Percentiles rank a stretch among this genome's conserved stretches.
phyloP scores from a whole-genome alignment of 345 rosid species.

The Firmiana major region DNA sequence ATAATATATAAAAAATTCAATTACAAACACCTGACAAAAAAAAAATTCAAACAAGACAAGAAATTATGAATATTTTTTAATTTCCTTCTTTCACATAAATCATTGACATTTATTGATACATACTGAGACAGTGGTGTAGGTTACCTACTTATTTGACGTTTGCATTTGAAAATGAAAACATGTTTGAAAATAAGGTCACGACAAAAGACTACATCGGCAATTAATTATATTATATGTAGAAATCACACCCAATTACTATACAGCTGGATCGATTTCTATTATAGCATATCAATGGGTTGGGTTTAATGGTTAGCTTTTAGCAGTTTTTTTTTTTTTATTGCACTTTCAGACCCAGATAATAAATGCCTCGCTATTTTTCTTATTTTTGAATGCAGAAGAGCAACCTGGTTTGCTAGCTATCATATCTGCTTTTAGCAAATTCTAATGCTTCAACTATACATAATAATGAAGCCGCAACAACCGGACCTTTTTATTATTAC shows the following conservation, averaged over 20 bases:
- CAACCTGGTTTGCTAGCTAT: not conserved
- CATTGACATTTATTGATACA: too few species aligned
- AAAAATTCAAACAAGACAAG: too few species aligned
- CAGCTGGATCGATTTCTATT: slow-evolving; percentile 1
- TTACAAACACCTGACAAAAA: too few species aligned
- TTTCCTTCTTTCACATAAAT: too few species aligned
- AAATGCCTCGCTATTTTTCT: not conserved
- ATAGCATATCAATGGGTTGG: not conserved
- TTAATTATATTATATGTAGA: not conserved
- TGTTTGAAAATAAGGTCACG: too few species aligned
- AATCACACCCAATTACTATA: not conserved
- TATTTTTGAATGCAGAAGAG: slow-evolving; percentile 20
- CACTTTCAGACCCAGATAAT: slow-evolving; percentile 3
- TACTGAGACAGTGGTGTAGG: too few species aligned
- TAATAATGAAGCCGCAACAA: slow-evolving; percentile 5
- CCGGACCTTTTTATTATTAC: not conserved
- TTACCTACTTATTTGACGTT: too few species aligned
- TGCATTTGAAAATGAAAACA: not conserved
- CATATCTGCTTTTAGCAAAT: slow-evolving; percentile 2
- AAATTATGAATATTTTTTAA: too few species aligned
- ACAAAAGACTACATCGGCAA: not conserved
- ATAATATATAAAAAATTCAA: too few species aligned
- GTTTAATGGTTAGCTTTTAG: too few species aligned
- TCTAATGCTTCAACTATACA: too few species aligned
- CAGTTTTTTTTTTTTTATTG: too few species aligned